phyloP scores from a whole-genome alignment of 1,284 basidiomycete genomes.

The Cutaneotrichosporon sp. region DNA sequence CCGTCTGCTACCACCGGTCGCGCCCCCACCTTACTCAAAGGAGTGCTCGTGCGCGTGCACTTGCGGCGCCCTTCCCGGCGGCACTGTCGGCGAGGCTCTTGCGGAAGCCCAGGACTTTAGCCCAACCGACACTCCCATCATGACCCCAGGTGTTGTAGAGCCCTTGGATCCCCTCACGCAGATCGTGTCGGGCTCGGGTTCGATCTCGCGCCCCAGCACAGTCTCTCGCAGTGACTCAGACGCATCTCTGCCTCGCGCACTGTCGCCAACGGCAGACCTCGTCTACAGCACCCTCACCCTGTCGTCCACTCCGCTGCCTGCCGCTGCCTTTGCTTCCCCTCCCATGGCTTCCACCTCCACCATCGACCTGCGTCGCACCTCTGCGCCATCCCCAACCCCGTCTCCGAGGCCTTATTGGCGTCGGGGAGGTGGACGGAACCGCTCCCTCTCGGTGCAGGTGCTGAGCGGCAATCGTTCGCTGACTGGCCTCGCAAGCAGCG shows the following conservation, averaged over 20 bases:
- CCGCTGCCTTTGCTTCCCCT: background rate
- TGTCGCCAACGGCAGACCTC: background rate
- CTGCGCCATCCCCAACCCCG: background rate
- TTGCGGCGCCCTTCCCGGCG: slow-evolving; percentile 6
- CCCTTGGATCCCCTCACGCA: no score
- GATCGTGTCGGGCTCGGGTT: no score
- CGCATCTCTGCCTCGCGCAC: background rate
- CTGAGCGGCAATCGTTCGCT: no score
- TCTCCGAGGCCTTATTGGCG: background rate
- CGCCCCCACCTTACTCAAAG: slow-evolving; percentile 8
- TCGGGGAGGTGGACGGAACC: background rate
- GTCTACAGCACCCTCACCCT: no score
- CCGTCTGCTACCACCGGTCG: background rate
- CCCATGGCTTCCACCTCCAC: background rate
- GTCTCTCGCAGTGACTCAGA: background rate
- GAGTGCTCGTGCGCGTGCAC: slow-evolving; percentile 12
- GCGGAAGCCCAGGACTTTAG: background rate
- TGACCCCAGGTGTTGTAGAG: background rate
- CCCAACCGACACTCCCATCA: background rate
- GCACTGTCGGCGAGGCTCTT: background rate
- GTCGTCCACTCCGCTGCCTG: background rate
- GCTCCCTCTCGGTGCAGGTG: background rate
- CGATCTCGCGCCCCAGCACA: no score
- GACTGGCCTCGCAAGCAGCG: no score
- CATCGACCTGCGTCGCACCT: background rate